phyloP scores from a whole-genome alignment of 148 eudicot species.

The Rhododendron ovatum region DNA sequence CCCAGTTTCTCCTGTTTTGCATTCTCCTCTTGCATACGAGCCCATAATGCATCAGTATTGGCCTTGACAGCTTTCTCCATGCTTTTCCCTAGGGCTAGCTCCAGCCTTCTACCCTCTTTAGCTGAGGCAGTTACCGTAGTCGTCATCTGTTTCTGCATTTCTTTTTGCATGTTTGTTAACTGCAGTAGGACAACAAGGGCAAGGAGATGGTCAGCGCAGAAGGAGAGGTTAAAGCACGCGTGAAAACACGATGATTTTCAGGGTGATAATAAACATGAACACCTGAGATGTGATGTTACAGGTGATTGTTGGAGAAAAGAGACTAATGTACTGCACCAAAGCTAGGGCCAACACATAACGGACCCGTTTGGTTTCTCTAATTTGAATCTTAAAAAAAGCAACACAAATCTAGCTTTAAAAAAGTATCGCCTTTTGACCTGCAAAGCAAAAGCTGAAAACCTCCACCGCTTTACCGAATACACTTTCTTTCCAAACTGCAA shows the following conservation, averaged over 20 bases:
- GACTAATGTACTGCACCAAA: not conserved
- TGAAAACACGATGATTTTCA: not conserved
- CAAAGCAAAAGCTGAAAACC: not conserved
- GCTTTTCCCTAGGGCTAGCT: conserved; percentile 34
- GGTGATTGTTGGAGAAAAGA: not conserved
- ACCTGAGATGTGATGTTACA: not conserved
- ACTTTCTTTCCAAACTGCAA: not conserved
- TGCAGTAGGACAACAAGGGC: conserved; percentile 22
- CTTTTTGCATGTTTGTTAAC: conserved; percentile 62
- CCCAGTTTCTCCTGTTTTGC: not conserved
- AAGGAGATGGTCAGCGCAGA: not conserved
- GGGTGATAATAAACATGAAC: not conserved
- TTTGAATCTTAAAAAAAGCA: not conserved
- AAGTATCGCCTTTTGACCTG: not conserved
- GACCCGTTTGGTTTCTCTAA: not conserved
- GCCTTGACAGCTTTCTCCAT: conserved; percentile 20
- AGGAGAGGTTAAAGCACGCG: not conserved
- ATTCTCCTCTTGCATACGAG: not conserved
- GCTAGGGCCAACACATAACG: not conserved
- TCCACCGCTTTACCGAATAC: not conserved
- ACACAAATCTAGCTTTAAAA: not conserved
- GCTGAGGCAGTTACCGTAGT: conserved; percentile 43
- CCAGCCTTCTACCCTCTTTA: conserved; percentile 84
- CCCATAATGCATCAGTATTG: not conserved
- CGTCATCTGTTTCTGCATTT: conserved; percentile 69